phyloP scores from a whole-genome alignment of 208 protist genomes.

The Acanthamoeba royreba region DNA sequence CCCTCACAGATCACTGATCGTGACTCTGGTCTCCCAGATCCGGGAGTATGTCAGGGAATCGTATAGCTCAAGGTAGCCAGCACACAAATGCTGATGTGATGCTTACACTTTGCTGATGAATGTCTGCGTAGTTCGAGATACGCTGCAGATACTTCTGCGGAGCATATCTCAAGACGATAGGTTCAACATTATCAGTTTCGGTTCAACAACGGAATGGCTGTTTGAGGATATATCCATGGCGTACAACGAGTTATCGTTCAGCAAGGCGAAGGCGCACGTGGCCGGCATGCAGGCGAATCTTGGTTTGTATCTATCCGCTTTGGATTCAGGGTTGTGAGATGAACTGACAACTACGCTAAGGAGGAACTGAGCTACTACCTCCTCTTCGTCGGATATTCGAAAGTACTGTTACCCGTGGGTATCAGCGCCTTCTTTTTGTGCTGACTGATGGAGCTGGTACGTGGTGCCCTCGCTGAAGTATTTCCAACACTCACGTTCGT shows the following conservation, averaged over 20 bases:
- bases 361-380: conserved; percentile 61
- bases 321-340: background rate
- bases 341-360: background rate
- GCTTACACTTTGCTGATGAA: background rate
- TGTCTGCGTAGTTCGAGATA: background rate
- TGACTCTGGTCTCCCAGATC: background rate
- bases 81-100: background rate
- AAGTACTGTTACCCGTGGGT: background rate
- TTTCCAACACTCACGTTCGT: background rate
- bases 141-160: background rate
- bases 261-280: conserved; percentile 32
- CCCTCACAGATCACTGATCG: background rate
- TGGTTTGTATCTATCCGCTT: background rate
- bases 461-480: too few relatives aligned
- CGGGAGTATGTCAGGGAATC: background rate
- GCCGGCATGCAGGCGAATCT: conserved; percentile 40
- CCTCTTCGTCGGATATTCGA: conserved; percentile 41
- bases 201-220: background rate
- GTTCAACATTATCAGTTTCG: background rate
- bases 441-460: background rate
- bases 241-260: conserved; percentile 29
- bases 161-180: background rate
- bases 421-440: conserved; percentile 59
- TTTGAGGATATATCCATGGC: background rate
- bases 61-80: background rate